Evolutionary conservation across 371 early-diverging fungal genomes (phyloP).

Genomic region (Mucor racemosus): DNA sequence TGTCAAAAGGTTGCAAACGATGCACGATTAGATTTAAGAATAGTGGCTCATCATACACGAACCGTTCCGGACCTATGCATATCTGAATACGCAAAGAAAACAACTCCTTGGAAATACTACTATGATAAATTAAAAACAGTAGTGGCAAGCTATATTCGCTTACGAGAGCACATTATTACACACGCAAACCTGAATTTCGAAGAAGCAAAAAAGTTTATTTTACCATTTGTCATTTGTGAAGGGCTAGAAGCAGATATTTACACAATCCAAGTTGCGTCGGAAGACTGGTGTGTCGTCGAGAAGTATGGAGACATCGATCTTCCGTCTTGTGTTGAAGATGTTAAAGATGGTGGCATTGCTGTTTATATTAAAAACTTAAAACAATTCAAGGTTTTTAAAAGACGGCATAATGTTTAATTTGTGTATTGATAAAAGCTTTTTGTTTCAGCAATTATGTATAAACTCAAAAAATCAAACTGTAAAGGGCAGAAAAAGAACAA

Average conservation of each 20-base stretch:
- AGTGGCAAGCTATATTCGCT: slow-evolving; percentile 11
- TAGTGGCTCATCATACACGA: slow-evolving; percentile 14
- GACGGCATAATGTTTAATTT: slow-evolving; percentile 22
- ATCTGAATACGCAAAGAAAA: slow-evolving; percentile 22
- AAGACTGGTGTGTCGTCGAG: slow-evolving; percentile 23
- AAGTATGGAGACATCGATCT: slow-evolving; percentile 23
- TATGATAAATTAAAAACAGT: slow-evolving; percentile 18
- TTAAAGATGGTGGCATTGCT: not conserved
- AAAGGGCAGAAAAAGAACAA: too few species aligned
- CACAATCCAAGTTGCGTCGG: slow-evolving; percentile 22
- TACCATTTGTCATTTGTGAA: slow-evolving; percentile 23
- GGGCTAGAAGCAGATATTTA: slow-evolving; percentile 24
- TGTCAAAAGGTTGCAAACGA: slow-evolving; percentile 12
- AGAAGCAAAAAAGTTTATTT: slow-evolving; percentile 15
- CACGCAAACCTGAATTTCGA: slow-evolving; percentile 14
- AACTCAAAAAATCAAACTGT: slow-evolving; percentile 18
- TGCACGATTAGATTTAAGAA: slow-evolving; percentile 14
- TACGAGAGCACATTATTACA: slow-evolving; percentile 5
- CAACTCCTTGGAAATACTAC: slow-evolving; percentile 22
- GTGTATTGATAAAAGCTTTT: slow-evolving; percentile 19
- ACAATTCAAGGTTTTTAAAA: slow-evolving; percentile 12
- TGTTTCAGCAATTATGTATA: slow-evolving; percentile 19
- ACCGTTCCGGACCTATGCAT: slow-evolving; percentile 21
- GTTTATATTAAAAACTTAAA: not conserved
- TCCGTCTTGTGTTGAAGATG: slow-evolving; percentile 13